Percentiles rank a stretch among this genome's conserved stretches.
phyloP scores from a whole-genome alignment of 83 land plant species.

The Picea mariana region DNA sequence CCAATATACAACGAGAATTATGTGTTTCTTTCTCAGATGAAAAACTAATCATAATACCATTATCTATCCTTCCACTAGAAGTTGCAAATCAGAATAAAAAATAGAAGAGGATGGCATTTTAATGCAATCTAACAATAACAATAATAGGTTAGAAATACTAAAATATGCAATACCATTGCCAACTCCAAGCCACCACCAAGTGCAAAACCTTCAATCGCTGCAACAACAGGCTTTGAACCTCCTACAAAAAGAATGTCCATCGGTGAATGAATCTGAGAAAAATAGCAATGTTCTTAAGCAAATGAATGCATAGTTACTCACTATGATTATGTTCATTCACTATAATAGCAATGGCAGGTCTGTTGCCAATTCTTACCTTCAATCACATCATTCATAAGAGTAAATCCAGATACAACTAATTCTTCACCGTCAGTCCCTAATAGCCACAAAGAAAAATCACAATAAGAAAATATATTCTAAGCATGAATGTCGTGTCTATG shows the following conservation, averaged over 20 bases:
- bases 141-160: not conserved
- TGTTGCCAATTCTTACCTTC: not conserved
- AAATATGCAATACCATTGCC: slow-evolving; percentile 9
- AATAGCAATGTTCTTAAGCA: not conserved
- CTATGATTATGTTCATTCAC: not conserved
- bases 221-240: slow-evolving; percentile 10
- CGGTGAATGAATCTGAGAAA: not conserved
- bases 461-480: not conserved
- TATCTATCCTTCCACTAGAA: not conserved
- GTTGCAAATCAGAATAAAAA: not conserved
- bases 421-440: not conserved
- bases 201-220: not conserved
- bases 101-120: not conserved
- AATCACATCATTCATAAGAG: slow-evolving; percentile 9
- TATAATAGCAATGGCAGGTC: not conserved
- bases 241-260: slow-evolving; percentile 7
- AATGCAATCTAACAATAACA: not conserved
- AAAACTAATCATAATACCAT: too few relatives aligned
- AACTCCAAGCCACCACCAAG: slow-evolving; percentile 15
- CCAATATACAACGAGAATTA: too few relatives aligned
- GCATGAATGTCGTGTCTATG: not conserved
- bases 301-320: not conserved
- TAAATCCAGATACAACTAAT: slow-evolving; percentile 4
- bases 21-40: too few relatives aligned
- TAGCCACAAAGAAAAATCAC: not conserved